Percentiles rank a stretch among this genome's conserved stretches.
Evolutionary conservation across 371 early-diverging fungal species (phyloP).

Genomic region (Blastocladiella emersonii): DNA sequence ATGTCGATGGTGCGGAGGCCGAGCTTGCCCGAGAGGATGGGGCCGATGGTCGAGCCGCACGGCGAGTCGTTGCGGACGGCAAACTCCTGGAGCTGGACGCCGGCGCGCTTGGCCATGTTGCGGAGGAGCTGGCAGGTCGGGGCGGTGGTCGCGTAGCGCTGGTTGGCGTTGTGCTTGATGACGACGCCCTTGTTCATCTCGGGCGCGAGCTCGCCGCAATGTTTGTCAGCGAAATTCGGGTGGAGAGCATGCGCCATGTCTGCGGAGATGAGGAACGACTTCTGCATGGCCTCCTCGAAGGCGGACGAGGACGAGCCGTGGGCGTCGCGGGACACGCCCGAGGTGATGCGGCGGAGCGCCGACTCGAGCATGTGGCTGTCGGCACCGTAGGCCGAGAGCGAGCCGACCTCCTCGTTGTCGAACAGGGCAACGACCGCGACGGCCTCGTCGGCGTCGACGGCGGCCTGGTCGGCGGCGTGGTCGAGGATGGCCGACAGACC

Average conservation of each 20-base stretch:
- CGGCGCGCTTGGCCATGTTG: constrained; percentile 55
- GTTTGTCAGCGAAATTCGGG: constrained; percentile 63
- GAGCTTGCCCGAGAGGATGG: constrained; percentile 82
- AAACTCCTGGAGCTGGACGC: constrained; percentile 72
- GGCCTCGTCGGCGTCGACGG: constrained; percentile 48
- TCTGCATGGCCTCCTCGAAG: constrained; percentile 72
- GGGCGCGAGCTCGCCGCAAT: constrained; percentile 84
- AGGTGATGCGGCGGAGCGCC: constrained; percentile 37
- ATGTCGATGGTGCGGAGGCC: constrained; percentile 94
- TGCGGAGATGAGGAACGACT: constrained; percentile 75
- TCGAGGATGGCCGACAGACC: constrained; percentile 50
- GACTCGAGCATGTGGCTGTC: constrained; percentile 72
- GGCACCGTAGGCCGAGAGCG: constrained; percentile 87
- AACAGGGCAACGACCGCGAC: constrained; percentile 81
- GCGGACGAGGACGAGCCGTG: constrained; percentile 15
- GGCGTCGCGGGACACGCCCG: not conserved
- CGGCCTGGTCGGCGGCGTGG: constrained; percentile 23
- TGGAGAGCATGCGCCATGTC: constrained; percentile 93
- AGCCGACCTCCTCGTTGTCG: constrained; percentile 98
- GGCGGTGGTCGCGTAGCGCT: constrained; percentile 89
- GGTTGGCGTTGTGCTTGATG: constrained; percentile 91
- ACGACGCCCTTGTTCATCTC: constrained; percentile 87
- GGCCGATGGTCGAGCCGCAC: constrained; percentile 93
- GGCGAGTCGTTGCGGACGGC: constrained; percentile 86
- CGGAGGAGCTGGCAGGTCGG: constrained; percentile 67